Percentiles rank a stretch among this genome's conserved stretches.
Evolutionary conservation across 2,329 filamentous ascomycete species (phyloP).

Genomic region (Penicillium sp.): DNA sequence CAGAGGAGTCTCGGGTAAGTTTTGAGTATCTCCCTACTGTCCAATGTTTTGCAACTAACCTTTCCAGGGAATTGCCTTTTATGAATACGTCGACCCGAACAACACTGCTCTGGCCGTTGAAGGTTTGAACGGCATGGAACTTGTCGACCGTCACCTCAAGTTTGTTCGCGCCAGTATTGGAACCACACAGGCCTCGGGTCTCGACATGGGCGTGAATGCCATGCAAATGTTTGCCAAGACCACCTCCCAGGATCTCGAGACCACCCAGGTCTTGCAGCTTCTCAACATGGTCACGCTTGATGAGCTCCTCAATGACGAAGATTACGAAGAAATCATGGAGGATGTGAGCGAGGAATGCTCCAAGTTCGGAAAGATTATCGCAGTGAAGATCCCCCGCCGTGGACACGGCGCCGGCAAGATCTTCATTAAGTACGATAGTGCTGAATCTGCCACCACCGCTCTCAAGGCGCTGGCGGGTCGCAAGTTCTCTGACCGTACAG

Average conservation of each 20-base stretch:
- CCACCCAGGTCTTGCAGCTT: constrained; percentile 81
- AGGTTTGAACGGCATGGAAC: constrained; percentile 86
- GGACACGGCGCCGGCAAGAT: constrained; percentile 93
- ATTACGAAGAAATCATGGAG: constrained; percentile 97
- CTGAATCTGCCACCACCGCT: constrained; percentile 77
- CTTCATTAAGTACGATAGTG: constrained; percentile 84
- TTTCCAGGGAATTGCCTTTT: constrained; percentile 84
- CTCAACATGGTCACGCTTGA: constrained; percentile 98
- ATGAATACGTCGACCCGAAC: constrained; percentile 78
- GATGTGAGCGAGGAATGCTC: constrained; percentile 89
- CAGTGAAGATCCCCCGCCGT: constrained; percentile 91
- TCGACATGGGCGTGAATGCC: constrained; percentile 94
- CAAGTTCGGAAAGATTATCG: constrained; percentile 81
- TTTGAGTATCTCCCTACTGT: neutral
- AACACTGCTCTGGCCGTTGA: constrained; percentile 82
- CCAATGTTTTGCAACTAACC: constrained; percentile 32
- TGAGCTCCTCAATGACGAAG: constrained; percentile 87
- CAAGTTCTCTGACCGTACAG: constrained; percentile 94
- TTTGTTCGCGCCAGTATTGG: constrained; percentile 89
- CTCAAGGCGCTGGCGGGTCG: constrained; percentile 86
- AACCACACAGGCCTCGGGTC: constrained; percentile 83
- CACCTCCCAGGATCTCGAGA: constrained; percentile 72
- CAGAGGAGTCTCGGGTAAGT: constrained; percentile 81
- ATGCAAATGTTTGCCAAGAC: constrained; percentile 98
- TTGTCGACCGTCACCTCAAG: constrained; percentile 81